Conservation (phyloP, 208 protist genomes). For the Trypanosoma grayi region DNA sequence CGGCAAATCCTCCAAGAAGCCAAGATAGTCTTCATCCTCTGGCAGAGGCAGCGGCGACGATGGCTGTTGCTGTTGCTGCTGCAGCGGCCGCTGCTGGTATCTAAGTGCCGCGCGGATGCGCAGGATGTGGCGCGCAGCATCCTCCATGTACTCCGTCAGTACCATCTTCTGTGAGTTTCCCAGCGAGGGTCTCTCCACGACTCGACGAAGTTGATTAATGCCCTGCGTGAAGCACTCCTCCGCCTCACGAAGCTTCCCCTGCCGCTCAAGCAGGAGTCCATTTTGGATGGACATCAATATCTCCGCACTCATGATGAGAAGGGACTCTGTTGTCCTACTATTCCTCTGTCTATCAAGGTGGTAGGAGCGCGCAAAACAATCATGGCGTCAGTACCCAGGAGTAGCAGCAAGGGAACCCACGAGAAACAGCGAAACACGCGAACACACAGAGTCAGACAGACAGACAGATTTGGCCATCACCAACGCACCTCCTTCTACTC, state of each 20-base stretch:
- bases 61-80: neutral
- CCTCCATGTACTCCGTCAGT: conserved; percentile 59
- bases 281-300: conserved; percentile 40
- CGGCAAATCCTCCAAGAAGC: conserved; percentile 11
- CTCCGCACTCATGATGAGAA: conserved; percentile 11
- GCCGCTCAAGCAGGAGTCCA: conserved; percentile 46
- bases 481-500: conserved; percentile 31
- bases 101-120: conserved; percentile 27
- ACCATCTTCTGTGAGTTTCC: conserved; percentile 30
- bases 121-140: conserved; percentile 60
- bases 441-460: neutral
- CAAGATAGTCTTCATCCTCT: conserved; percentile 29
- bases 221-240: conserved; percentile 71
- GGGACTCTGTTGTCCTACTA: neutral
- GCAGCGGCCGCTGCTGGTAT: neutral
- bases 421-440: neutral
- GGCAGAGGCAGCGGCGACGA: neutral
- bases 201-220: conserved; percentile 40
- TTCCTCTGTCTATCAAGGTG: neutral
- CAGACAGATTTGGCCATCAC: neutral
- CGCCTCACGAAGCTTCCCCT: conserved; percentile 47
- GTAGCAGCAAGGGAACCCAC: neutral
- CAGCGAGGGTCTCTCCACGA: conserved; percentile 32
- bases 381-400: neutral
- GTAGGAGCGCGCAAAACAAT: neutral